Evolutionary conservation across 202 grass and related monocot genomes (phyloP), one percentile per base, ranked within the genome.

Genomic region (Setaria viridis): DNA sequence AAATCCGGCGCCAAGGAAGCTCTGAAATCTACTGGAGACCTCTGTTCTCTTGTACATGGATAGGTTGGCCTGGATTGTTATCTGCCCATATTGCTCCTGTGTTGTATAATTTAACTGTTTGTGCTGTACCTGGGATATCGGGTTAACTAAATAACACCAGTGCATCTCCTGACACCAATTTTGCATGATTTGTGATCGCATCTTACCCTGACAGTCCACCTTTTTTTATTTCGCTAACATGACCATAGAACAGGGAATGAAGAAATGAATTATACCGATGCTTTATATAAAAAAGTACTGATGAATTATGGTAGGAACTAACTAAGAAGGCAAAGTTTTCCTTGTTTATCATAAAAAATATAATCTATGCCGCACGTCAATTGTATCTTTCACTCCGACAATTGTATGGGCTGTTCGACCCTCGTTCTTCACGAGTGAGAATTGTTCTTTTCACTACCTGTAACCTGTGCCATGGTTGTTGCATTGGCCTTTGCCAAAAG

Each of bases 31-130:
- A 68, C 49, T 1, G 45, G 56, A 80, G 62, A 8, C 48, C 3
- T 78, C 15, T 59, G 50, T 80, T 77, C 59, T 50, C 6, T 12
- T 85, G 87, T 89, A 85, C 62, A 80, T 85, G 59, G 81, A 53
- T 89, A 68, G 59, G 41, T 69, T 74, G 67, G 49, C 32, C 13
- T 54, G 29, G 48, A 25, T 34, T 32, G 76, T 20, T 13, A 21
- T 80, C 21, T 60, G 39, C 30, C 32, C 33, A 32, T 78, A n/a
- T 47, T 87, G 54, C 58, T 53, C 30, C 68, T 48, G 12, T 81
- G 83, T 72, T 72, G 76, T 91, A 49, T 77, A 76, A 87, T 65
- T 48, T 64, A 77, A 33, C 39, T 34, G 29, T 57, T 77, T 37
- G 58, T 59, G 25, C 21, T 77, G 46, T 77, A 58, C 53, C 32